Percentiles rank a stretch among this genome's conserved stretches.
Conservation (phyloP, 257 asterid genomes). For the Nicotiana attenuata region DNA sequence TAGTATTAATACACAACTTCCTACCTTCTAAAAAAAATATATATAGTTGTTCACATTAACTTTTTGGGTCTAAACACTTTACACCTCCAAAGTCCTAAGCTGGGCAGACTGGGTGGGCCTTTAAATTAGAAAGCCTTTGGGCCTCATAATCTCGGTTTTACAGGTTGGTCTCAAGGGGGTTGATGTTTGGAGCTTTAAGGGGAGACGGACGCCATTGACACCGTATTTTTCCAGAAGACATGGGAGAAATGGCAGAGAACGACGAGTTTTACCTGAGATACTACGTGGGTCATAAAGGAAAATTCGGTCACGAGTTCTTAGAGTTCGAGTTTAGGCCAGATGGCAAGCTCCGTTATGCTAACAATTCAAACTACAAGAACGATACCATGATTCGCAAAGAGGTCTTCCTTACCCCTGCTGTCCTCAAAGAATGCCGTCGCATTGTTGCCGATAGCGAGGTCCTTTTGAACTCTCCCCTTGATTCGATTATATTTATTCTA, state of each 20-base stretch:
- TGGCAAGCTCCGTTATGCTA: constrained; percentile 94
- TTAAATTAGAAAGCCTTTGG: not conserved
- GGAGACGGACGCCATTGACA: not conserved
- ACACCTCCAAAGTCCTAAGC: too few relatives aligned
- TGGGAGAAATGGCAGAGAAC: constrained; percentile 49
- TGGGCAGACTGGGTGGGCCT: too few relatives aligned
- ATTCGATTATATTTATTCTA: not conserved
- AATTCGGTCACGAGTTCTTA: constrained; percentile 90
- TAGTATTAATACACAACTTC: too few relatives aligned
- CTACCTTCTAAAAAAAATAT: too few relatives aligned
- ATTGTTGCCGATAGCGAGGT: constrained; percentile 85
- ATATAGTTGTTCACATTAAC: too few relatives aligned
- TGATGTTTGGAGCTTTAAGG: not conserved
- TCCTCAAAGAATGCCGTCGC: constrained; percentile 94
- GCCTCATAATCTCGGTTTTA: not conserved
- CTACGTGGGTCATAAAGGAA: constrained; percentile 94
- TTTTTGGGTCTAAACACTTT: too few relatives aligned
- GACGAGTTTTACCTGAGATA: constrained; percentile 88
- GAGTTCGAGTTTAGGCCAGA: constrained; percentile 95
- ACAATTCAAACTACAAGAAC: constrained; percentile 95
- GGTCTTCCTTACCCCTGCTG: constrained; percentile 81
- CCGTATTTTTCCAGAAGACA: not conserved
- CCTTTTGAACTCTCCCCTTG: too few relatives aligned
- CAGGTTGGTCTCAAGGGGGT: not conserved
- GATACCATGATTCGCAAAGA: constrained; percentile 98